Conservation (phyloP, 2,329 filamentous ascomycete species). For the Aspergillus felis region DNA sequence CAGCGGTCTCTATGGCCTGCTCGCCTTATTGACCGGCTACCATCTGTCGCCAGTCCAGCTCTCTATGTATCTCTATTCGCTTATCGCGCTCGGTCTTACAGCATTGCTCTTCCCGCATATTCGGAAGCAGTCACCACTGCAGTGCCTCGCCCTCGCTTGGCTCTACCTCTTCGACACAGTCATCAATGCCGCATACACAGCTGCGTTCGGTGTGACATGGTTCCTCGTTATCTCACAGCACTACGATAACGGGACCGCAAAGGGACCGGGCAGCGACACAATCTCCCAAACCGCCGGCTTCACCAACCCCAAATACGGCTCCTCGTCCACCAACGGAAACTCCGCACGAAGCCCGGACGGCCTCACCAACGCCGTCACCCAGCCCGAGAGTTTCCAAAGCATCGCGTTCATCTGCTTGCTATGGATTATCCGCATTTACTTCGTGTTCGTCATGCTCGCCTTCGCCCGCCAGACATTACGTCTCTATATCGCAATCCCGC, state of each 20-base stretch:
- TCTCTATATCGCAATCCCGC: constrained; percentile 48
- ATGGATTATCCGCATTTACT: constrained; percentile 75
- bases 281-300: constrained; percentile 64
- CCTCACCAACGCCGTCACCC: constrained; percentile 62
- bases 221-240: constrained; percentile 68
- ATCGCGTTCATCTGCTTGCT: constrained; percentile 71
- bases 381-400: constrained; percentile 67
- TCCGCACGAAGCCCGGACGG: constrained; percentile 34
- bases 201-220: constrained; percentile 78
- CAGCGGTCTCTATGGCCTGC: constrained; percentile 82
- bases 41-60: constrained; percentile 77
- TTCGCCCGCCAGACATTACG: constrained; percentile 75
- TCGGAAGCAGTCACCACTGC: constrained; percentile 70
- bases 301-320: constrained; percentile 60
- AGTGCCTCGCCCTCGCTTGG: constrained; percentile 77
- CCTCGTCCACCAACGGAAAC: constrained; percentile 54
- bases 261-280: constrained; percentile 50
- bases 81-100: constrained; percentile 64
- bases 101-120: constrained; percentile 74
- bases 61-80: constrained; percentile 86
- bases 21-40: constrained; percentile 84
- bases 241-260: constrained; percentile 44
- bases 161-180: constrained; percentile 78
- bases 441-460: constrained; percentile 76
- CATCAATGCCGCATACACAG: constrained; percentile 78